Conservation (phyloP, 1,139 yeast genomes). For the Meyerozyma carpophila region DNA sequence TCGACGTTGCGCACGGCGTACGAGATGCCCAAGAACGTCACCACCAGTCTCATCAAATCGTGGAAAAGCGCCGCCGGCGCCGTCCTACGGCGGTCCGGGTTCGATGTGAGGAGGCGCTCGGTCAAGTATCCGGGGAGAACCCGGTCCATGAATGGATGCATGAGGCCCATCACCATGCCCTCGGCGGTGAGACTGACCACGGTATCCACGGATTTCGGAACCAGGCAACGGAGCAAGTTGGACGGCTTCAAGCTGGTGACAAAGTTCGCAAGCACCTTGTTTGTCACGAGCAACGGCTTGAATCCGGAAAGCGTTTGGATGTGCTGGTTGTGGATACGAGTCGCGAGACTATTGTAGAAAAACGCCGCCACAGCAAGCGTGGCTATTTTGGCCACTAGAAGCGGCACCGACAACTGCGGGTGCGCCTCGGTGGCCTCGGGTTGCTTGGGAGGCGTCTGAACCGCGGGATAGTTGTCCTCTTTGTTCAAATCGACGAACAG, state of each 20-base stretch:
- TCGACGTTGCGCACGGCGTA: conserved; percentile 78
- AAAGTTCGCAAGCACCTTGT: conserved; percentile 26
- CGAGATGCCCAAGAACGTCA: conserved; percentile 77
- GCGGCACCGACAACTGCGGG: conserved; percentile 2
- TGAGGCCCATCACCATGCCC: conserved; percentile 59
- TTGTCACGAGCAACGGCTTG: conserved; percentile 31
- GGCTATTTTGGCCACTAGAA: conserved; percentile 18
- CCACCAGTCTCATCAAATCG: conserved; percentile 51
- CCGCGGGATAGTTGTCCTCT: conserved; percentile 7
- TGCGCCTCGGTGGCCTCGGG: not conserved
- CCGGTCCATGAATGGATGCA: conserved; percentile 58
- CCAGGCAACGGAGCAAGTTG: not conserved
- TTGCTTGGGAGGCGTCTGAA: not conserved
- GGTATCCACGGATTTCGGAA: not conserved
- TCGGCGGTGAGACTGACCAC: conserved; percentile 19
- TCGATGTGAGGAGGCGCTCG: conserved; percentile 16
- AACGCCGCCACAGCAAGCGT: conserved; percentile 42
- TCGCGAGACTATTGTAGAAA: conserved; percentile 45
- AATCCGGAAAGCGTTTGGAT: conserved; percentile 25
- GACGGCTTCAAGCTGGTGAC: conserved; percentile 26
- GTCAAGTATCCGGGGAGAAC: conserved; percentile 32
- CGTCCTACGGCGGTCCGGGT: conserved; percentile 18
- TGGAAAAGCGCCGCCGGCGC: conserved; percentile 25
- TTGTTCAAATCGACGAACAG: conserved; percentile 30
- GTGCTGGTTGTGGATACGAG: conserved; percentile 47